Base-by-base conservation (phyloP, 768 basidiomycete species). In the Hypholoma fasciculare region DNA sequence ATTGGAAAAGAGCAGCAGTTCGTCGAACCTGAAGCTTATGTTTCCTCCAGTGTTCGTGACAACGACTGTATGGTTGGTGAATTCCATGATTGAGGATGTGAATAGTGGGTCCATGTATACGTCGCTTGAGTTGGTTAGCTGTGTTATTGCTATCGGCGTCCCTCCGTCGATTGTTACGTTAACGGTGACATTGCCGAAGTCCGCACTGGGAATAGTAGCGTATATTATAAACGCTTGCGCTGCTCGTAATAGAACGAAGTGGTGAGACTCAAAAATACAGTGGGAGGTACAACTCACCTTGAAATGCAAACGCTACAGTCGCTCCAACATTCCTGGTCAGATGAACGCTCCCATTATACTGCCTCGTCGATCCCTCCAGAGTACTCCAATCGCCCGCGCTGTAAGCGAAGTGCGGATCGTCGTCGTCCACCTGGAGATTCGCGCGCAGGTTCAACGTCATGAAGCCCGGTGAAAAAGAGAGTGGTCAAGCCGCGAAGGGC, bases 341-440 rank as follows among this genome's bases (percentile, higher is more conserved):
- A 30, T 54, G 53, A 11, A 54, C 53, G 27, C 43, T 37, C 43
- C 23, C 40, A 16, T 54, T 17, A 16, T 30, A 44, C 27, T 54
- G 53, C n/a, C 53, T 36, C 30, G 53, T 44, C 53, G 53, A 54
- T 9, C 53, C 53, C 2, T 36, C 34, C 43, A 39, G 42, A 13
- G 26, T 26, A 5, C 39, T 36, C 53, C 53, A 54, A 37, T 54
- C 53, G 11, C 53, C 53, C 30, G 42, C 27, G 17, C 53, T 46
- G 11, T 54, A 54, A 3, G 40, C 20, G 23, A 54, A 12, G 38
- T 54, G 3, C 7, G 53, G 6, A 54, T 54, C 53, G 7, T 16
- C 44, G 53, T 54, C 53, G 43, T 54, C 53, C 16, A 54, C 53
- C 13, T 23, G 42, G 26, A 54, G 42, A 23, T 54, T 54, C 14